Conservation (phyloP, 805 yeast species). For the Blastobotrys terrestris region DNA sequence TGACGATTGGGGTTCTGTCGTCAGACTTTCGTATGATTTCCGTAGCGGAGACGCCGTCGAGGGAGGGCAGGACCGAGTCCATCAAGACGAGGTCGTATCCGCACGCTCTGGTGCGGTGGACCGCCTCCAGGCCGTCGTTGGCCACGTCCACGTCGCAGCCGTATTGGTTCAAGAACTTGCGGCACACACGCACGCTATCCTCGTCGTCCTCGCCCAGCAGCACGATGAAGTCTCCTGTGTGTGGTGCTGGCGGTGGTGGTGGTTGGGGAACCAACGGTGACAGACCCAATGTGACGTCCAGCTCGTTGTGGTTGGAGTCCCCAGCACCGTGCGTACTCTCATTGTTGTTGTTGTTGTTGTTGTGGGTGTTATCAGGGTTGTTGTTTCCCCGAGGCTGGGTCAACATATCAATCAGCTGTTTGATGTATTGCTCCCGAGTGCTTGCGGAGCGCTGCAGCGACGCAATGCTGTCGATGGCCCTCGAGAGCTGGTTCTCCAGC, state of each 20-base stretch:
- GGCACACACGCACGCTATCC: constrained; percentile 70
- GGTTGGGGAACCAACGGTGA: background rate
- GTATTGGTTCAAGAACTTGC: constrained; percentile 74
- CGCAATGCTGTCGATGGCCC: background rate
- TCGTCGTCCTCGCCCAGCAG: constrained; percentile 52
- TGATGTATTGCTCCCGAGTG: background rate
- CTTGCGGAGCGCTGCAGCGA: background rate
- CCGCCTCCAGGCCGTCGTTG: constrained; percentile 87
- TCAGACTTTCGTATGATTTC: constrained; percentile 82
- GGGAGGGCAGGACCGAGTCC: constrained; percentile 51
- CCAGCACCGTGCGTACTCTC: background rate
- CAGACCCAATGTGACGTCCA: background rate
- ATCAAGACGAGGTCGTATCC: constrained; percentile 48
- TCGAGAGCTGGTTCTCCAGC: constrained; percentile 6
- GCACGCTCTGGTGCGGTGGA: constrained; percentile 67
- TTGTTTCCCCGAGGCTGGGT: background rate
- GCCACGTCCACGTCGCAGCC: constrained; percentile 93
- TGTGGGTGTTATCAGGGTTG: background rate
- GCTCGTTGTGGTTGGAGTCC: background rate
- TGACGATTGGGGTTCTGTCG: constrained; percentile 75
- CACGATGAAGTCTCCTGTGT: constrained; percentile 15
- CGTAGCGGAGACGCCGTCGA: constrained; percentile 76
- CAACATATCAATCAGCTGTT: background rate
- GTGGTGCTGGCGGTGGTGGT: constrained; percentile 6
- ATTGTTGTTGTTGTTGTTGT: background rate